Evolutionary conservation across 2,329 filamentous ascomycete genomes (phyloP).

Genomic region (Fusarium devonianum): DNA sequence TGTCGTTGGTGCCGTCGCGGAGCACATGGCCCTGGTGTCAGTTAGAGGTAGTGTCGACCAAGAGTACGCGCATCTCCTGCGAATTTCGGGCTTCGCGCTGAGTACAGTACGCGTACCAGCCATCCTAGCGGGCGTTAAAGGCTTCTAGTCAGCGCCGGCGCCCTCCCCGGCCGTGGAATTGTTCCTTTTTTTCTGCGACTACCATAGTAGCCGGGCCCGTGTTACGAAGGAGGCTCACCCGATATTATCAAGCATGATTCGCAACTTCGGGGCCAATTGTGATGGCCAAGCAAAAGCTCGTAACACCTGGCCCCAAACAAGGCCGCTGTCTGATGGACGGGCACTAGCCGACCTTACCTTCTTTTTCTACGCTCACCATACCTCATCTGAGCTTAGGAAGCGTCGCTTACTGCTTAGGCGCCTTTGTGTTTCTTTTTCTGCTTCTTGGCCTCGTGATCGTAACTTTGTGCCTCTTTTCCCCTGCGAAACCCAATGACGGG

Average conservation of each 20-base stretch:
- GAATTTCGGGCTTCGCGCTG: constrained; percentile 1
- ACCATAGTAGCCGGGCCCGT: constrained; percentile 23
- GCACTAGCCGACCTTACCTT: constrained; percentile 20
- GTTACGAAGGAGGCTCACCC: constrained; percentile 21
- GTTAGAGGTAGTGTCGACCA: constrained; percentile 23
- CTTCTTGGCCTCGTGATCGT: constrained; percentile 25
- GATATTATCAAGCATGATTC: constrained; percentile 11
- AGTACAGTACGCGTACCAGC: constrained; percentile 24
- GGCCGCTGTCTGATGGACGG: constrained; percentile 20
- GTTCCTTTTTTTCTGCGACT: constrained; percentile 40
- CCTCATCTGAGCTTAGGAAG: constrained; percentile 13
- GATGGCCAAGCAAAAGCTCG: constrained; percentile 5
- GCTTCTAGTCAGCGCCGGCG: neutral
- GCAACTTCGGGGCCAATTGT: no score
- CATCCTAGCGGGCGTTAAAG: constrained; percentile 10
- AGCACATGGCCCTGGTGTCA: constrained; percentile 39
- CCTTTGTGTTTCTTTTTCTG: constrained; percentile 14
- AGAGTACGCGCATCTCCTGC: constrained; percentile 16
- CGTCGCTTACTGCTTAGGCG: constrained; percentile 13
- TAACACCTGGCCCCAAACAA: constrained; percentile 11
- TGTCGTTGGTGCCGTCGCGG: constrained; percentile 27
- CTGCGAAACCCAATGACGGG: constrained; percentile 15
- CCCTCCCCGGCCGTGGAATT: constrained; percentile 41
- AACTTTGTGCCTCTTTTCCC: constrained; percentile 17
- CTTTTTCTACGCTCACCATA: constrained; percentile 19